Base-by-base conservation (phyloP, 257 asterid species). In the Solanum lignicaule region DNA sequence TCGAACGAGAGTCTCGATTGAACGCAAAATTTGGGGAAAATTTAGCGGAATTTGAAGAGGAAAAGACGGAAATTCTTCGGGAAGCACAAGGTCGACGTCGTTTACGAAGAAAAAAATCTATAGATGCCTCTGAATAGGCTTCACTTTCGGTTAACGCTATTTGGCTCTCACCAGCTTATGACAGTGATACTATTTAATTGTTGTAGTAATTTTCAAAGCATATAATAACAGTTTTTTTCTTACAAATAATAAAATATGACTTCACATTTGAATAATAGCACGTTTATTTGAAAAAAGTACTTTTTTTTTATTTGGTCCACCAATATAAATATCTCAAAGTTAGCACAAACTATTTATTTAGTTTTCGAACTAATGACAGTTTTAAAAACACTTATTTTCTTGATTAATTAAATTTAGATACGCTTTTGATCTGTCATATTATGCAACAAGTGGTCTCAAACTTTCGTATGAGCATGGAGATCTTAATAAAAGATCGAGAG, bases 301-400 rank as follows among this genome's bases (percentile, higher is more conserved):
- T 12, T 43, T 8, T 12, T 43, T 43, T 43, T 43, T 12, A 13
- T 43, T 13, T 13, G 55, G 18, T 46, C 18, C 55, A 13, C 6
- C 2, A 13, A 4, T 13, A 46, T 14, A 46, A 46, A 46, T 46
- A 46, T 46, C 55, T 46, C 18, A 43, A 41, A 43, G 9, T 43
- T 43, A 12, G 52, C 52, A 12, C 52, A 43, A 43, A 43, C 14
- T 12, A 43, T 43, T 43, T 12, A 0, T 43, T 43, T 43, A 0
- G 15, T 12, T 43, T 43, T 12, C 1, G 5, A 43, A 43, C 6
- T 43, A 12, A 4, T 43, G 16, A 43, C 15, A 4, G 52, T 4
- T 11, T 43, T 43, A 12, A 1, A 0, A 12, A 12, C 0, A 46
- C 16, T 13, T 13, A 13, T 1, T 13, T 46, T 1, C 6, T 46